Evolutionary conservation across 441 rosid species (phyloP).

Genomic region (Syzygium syzygioides): DNA sequence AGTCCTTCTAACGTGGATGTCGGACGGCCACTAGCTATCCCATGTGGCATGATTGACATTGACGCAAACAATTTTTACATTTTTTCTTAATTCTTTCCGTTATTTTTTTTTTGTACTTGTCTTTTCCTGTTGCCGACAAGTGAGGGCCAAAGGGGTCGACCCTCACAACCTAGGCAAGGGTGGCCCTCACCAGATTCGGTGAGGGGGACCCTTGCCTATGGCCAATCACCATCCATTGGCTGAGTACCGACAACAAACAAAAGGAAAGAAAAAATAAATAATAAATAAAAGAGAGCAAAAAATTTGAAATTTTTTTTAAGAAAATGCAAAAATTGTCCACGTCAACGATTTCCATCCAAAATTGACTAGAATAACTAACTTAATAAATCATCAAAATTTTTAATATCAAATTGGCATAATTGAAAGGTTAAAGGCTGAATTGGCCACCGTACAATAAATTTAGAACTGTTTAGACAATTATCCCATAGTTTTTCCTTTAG

Average conservation of each 20-base stretch:
- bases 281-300: background rate
- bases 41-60: fast-evolving
- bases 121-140: background rate
- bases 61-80: background rate
- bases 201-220: background rate
- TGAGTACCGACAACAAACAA: fast-evolving
- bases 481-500: background rate
- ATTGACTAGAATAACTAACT: background rate
- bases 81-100: background rate
- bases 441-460: fast-evolving
- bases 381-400: fast-evolving
- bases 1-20: fast-evolving
- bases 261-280: background rate
- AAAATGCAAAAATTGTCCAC: background rate
- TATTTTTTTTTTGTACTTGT: too few relatives aligned
- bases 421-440: fast-evolving
- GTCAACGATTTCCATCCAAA: background rate
- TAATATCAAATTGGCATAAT: background rate
- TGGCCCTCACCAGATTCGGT: fast-evolving
- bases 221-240: too few relatives aligned
- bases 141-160: background rate
- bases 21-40: fast-evolving
- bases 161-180: fast-evolving
- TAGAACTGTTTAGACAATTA: fast-evolving
- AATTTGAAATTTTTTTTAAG: background rate